Base-by-base conservation (phyloP, 257 asterid species). In the Lycium barbarum region DNA sequence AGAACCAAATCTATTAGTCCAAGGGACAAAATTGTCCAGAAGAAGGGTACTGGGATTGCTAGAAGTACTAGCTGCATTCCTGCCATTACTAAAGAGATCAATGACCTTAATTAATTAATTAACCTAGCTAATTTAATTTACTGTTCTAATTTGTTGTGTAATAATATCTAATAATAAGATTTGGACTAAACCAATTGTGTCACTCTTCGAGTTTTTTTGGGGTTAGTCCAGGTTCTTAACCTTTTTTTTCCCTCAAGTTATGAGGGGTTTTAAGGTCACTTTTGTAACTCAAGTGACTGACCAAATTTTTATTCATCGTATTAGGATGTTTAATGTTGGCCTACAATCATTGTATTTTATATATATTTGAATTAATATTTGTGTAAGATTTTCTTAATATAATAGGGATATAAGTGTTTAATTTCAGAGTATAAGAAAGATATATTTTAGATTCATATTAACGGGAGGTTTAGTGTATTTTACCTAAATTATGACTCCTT, bases 61-160 rank as follows among this genome's bases (percentile, higher is more conserved):
- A 86, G 92, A 86, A 89, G 90, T 54, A 84, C 89, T 5, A 89
- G 92, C 49, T 89, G 92, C 47, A 91, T 89, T 84, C 88, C 93
- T 4, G 91, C 90, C 1, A 80, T 90, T 74, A 89, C 90, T 4
- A 87, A 86, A 43, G 91, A 87, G 26, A 61, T 90, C 5, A 80
- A 84, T 83, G 88, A 65, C 17, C 87, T 88, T 49, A 86, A 84
- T 51, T 76, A 86, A 84, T 76, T 76, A 76, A 76, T 22, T 74
- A 51, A 74, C 81, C 62, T 76, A 51, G 63, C 35, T 49, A 76
- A 22, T 12, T 51, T 49, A 33, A 51, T 76, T 74, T 12, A 7
- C 38, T 74, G 38, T 7, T 3, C 13, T 73, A 7, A 7, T 76
- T 51, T 26, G 40, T 76, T 14, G 43, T 76, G 14, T 8, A 76